Evolutionary conservation across 2,329 filamentous ascomycete genomes (phyloP).

Genomic region (Fusarium verticillioides): DNA sequence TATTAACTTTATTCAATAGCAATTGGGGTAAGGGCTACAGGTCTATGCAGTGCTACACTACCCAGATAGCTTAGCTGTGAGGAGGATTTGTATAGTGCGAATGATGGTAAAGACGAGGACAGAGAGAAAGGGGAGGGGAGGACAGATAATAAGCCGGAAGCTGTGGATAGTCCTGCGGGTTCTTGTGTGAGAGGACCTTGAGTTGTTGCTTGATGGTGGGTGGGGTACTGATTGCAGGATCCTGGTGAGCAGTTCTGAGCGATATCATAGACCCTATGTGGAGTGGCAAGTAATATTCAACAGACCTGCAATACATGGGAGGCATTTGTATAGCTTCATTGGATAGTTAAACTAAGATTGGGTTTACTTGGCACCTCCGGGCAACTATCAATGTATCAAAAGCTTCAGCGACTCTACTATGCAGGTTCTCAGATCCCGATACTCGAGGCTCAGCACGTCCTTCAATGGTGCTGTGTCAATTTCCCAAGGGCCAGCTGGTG

Average conservation of each 20-base stretch:
- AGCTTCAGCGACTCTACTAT: neutral
- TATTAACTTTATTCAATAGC: no score
- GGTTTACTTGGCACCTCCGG: neutral
- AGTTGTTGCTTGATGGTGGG: neutral
- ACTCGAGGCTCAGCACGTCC: neutral
- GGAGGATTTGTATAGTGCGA: no score
- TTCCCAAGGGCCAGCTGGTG: no score
- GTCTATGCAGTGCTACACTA: no score
- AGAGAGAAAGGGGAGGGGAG: neutral
- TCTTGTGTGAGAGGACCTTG: neutral
- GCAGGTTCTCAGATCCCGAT: neutral
- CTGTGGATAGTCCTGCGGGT: neutral
- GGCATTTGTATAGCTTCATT: neutral
- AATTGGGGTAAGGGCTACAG: no score
- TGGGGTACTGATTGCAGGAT: neutral
- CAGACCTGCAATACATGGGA: neutral
- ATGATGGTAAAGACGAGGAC: neutral
- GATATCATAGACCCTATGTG: neutral
- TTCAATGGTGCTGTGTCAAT: neutral
- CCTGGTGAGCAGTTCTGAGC: neutral
- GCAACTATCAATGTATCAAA: neutral
- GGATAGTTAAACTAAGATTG: neutral
- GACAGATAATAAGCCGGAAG: neutral
- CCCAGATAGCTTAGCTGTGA: no score
- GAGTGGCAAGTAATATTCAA: neutral